phyloP scores from a whole-genome alignment of 1,284 basidiomycete genomes.

The Rhodotorula sp. region DNA sequence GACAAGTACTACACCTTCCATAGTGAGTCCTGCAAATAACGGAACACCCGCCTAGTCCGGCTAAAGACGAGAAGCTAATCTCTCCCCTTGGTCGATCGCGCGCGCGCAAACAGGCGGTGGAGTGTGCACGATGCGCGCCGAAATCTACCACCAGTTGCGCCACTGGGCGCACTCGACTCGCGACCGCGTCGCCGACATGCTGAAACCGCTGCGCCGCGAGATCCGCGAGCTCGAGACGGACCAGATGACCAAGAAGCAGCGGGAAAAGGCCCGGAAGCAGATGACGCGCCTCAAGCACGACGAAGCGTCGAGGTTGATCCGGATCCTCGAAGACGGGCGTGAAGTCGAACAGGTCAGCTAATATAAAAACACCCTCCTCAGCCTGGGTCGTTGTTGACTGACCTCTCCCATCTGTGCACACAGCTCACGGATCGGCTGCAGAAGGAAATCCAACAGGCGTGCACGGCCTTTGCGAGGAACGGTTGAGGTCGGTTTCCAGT shows the following conservation, averaged over 20 bases:
- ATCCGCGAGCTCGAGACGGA: neutral
- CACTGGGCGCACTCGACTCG: conserved; percentile 26
- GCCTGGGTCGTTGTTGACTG: neutral
- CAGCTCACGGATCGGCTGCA: no score
- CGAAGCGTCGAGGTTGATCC: conserved; percentile 16
- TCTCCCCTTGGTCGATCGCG: neutral
- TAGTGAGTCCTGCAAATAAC: conserved; percentile 7
- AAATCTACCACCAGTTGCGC: conserved; percentile 19
- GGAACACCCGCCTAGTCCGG: no score
- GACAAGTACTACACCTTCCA: conserved; percentile 18
- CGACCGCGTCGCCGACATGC: neutral
- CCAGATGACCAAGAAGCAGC: neutral
- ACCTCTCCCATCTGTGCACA: no score
- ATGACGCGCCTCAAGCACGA: neutral
- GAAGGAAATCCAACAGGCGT: no score
- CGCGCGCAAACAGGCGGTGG: conserved; percentile 14
- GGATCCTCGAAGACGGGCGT: conserved; percentile 1
- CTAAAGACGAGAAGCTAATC: no score
- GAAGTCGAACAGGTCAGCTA: conserved; percentile 1
- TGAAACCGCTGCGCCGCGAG: neutral
- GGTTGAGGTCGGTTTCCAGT: no score
- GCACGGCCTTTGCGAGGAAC: no score
- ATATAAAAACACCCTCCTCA: no score
- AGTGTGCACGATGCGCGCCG: conserved; percentile 20
- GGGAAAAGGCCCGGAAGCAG: neutral